phyloP scores from a whole-genome alignment of 495 filamentous ascomycete species.

The Tuber melanosporum region DNA sequence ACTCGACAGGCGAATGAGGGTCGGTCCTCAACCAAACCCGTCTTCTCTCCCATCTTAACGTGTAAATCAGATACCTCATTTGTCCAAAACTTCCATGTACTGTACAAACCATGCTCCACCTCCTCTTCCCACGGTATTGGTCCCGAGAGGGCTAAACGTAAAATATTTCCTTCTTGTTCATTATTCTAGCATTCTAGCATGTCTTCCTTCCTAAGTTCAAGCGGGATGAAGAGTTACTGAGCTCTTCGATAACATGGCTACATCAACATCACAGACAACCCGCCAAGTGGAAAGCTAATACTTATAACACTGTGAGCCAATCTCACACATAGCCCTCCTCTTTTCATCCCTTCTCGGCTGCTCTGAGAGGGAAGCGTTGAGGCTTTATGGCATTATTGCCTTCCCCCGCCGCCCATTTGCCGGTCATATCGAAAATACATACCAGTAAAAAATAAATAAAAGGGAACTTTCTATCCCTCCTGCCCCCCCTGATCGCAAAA shows the following conservation, averaged over 20 bases:
- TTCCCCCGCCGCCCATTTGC: conserved; percentile 32
- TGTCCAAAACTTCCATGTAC: not conserved
- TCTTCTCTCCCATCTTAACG: not conserved
- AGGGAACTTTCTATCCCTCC: not conserved
- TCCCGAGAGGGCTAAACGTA: not conserved
- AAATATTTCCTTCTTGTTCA: not conserved
- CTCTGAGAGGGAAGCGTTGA: conserved; percentile 14
- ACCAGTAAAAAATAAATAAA: not conserved
- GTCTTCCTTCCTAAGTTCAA: not conserved
- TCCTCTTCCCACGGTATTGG: not conserved
- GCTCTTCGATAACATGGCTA: not conserved
- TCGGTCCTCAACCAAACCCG: not conserved
- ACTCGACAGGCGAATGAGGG: not conserved
- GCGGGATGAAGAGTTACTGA: not conserved
- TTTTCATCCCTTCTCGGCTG: not conserved
- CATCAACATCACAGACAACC: not conserved
- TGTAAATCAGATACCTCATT: conserved; percentile 3
- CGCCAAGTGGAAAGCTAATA: not conserved
- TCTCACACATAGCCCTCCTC: not conserved
- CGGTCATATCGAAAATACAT: conserved; percentile 15
- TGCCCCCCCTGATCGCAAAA: not conserved
- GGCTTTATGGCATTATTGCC: conserved; percentile 34
- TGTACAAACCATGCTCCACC: not conserved
- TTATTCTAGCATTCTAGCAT: not conserved
- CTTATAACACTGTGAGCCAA: not conserved